A percentile compares a stretch with the other conserved stretches of the same genome.
phyloP scores from a whole-genome alignment of 805 yeast genomes.

The Lipomyces kockii region DNA sequence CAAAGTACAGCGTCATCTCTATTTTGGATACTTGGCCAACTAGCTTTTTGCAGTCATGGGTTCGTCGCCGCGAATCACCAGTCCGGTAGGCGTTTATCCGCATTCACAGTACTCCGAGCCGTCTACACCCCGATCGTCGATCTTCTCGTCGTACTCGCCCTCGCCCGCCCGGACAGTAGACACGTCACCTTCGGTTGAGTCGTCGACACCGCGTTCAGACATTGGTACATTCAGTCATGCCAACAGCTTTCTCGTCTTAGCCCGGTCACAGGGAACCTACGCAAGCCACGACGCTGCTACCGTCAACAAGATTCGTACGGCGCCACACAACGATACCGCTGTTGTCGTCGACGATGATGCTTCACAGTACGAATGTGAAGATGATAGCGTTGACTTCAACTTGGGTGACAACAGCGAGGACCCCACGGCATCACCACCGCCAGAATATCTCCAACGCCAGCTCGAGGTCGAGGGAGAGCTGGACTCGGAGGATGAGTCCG shows the following conservation, averaged over 20 bases:
- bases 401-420: neutral
- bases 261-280: too few relatives aligned
- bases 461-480: neutral
- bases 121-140: neutral
- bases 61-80: neutral
- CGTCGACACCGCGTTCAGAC: neutral
- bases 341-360: neutral
- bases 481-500: neutral
- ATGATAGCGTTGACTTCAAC: neutral
- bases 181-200: neutral
- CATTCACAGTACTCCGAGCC: neutral
- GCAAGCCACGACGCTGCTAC: neutral
- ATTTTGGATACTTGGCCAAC: neutral
- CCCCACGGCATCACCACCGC: neutral
- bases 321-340: neutral
- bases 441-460: neutral
- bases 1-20: neutral
- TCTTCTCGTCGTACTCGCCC: neutral
- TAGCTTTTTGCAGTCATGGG: neutral
- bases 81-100: neutral
- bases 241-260: too few relatives aligned
- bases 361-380: neutral
- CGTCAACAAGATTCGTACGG: neutral
- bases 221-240: too few relatives aligned
- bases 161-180: neutral